phyloP scores from a whole-genome alignment of 2,329 filamentous ascomycete genomes.

The Penicillium sp. region DNA sequence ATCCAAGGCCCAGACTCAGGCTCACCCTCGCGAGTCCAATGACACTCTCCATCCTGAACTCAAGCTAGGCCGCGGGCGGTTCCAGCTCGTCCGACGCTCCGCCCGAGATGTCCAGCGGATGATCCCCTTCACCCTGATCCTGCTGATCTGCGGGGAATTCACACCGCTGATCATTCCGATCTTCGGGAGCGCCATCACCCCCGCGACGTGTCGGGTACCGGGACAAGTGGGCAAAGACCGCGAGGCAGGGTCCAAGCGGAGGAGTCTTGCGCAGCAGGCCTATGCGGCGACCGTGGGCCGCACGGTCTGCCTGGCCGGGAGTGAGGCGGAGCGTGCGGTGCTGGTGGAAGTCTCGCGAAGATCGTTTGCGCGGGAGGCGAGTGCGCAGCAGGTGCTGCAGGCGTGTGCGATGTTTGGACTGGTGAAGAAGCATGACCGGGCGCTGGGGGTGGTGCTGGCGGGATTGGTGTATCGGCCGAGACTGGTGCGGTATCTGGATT shows the following conservation, averaged over 20 bases:
- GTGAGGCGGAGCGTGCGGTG: constrained; percentile 26
- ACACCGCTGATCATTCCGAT: constrained; percentile 72
- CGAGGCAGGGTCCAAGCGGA: constrained; percentile 46
- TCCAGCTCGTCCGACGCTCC: constrained; percentile 64
- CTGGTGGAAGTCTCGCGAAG: constrained; percentile 23
- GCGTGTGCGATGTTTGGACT: constrained; percentile 33
- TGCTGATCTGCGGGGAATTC: constrained; percentile 78
- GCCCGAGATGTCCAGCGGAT: constrained; percentile 69
- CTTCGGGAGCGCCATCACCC: constrained; percentile 63
- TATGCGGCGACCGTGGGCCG: constrained; percentile 15
- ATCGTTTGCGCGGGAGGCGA: constrained; percentile 14
- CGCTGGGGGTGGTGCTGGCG: constrained; percentile 32
- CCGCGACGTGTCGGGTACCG: constrained; percentile 77
- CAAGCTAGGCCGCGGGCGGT: constrained; percentile 58
- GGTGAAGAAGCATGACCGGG: constrained; percentile 33
- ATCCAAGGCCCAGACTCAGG: not conserved
- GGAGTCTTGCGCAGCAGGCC: constrained; percentile 20
- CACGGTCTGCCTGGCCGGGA: constrained; percentile 14
- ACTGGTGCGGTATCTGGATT: constrained; percentile 52
- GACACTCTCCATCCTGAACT: constrained; percentile 6
- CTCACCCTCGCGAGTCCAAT: too few relatives aligned
- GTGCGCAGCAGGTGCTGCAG: constrained; percentile 23
- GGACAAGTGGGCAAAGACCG: constrained; percentile 59
- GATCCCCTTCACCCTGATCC: constrained; percentile 68
- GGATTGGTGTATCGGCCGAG: constrained; percentile 47